Evolutionary conservation across 2,329 filamentous ascomycete species (phyloP).

Genomic region (Fusarium multiceps): DNA sequence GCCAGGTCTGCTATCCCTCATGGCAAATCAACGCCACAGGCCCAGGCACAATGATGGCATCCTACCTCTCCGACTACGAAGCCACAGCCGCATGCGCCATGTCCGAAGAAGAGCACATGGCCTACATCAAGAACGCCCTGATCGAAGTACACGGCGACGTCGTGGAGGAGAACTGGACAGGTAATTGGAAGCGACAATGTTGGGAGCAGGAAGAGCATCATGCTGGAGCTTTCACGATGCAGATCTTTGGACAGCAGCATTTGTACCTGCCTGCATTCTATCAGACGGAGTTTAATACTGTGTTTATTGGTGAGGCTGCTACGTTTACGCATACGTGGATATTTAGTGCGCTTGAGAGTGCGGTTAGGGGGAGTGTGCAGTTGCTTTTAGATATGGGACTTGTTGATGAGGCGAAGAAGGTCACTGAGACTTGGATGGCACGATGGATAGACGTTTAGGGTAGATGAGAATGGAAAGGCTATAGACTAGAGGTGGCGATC

Average conservation of each 20-base stretch:
- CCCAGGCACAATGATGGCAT: constrained; percentile 30
- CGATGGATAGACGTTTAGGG: constrained; percentile 57
- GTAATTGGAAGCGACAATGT: constrained; percentile 67
- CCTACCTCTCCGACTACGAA: constrained; percentile 37
- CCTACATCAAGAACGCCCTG: constrained; percentile 31
- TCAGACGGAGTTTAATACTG: constrained; percentile 62
- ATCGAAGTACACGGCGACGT: constrained; percentile 48
- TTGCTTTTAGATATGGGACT: constrained; percentile 65
- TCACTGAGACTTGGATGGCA: constrained; percentile 69
- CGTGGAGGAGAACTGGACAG: constrained; percentile 67
- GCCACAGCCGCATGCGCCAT: constrained; percentile 32
- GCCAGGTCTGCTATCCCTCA: constrained; percentile 36
- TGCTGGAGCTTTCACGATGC: constrained; percentile 65
- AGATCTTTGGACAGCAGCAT: constrained; percentile 65
- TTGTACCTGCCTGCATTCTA: constrained; percentile 71
- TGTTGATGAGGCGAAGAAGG: constrained; percentile 69
- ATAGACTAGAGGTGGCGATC: not conserved
- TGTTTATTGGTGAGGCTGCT: constrained; percentile 51
- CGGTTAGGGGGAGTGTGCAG: constrained; percentile 66
- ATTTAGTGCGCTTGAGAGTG: constrained; percentile 62
- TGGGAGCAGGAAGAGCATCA: constrained; percentile 68
- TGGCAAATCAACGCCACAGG: constrained; percentile 37
- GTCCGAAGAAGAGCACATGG: constrained; percentile 39
- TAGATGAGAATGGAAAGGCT: too few relatives aligned
- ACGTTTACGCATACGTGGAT: constrained; percentile 70